These are phyloP conservation scores for Teratosphaeria pseudoeucalypti DNA, from an alignment of 2,329 filamentous ascomycete genomes.

Conservation along the genomic window DNA sequence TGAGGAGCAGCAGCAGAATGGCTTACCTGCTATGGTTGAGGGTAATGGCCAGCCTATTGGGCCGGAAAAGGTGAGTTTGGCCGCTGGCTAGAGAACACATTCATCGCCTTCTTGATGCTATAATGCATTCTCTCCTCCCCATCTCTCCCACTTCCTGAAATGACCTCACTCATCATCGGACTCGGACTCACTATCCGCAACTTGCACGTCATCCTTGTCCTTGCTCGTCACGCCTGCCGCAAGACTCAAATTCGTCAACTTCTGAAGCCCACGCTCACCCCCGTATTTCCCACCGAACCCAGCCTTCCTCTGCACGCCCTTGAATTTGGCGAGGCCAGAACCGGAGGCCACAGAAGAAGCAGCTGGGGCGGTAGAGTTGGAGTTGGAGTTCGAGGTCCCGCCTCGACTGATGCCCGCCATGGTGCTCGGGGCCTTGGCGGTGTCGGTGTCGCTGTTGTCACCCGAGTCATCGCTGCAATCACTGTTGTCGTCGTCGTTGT, in stretches of 20 bases:
- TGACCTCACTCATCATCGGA: not conserved
- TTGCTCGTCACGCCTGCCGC: not conserved
- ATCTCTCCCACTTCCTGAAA: not conserved
- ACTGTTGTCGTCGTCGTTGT: slow-evolving; percentile 2
- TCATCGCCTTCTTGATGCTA: not conserved
- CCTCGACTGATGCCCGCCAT: not conserved
- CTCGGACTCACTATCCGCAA: not conserved
- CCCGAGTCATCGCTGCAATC: slow-evolving; percentile 1
- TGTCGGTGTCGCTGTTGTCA: slow-evolving; percentile 2
- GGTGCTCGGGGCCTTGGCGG: slow-evolving; percentile 1
- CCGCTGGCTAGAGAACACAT: not conserved
- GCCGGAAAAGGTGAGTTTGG: not conserved
- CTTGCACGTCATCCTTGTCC: not conserved
- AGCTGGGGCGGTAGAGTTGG: not conserved
- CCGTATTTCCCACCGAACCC: not conserved
- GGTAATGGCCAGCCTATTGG: not conserved
- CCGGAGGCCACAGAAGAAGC: not conserved
- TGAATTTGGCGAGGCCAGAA: not conserved
- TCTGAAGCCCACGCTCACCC: not conserved
- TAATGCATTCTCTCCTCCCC: not conserved
- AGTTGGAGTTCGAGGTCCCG: not conserved
- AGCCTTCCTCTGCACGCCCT: not conserved
- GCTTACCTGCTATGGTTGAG: not conserved
- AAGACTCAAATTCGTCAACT: not conserved
- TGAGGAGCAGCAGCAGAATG: not conserved